Conservation (phyloP, 345 rosid genomes). For the Mercurialis annua region DNA sequence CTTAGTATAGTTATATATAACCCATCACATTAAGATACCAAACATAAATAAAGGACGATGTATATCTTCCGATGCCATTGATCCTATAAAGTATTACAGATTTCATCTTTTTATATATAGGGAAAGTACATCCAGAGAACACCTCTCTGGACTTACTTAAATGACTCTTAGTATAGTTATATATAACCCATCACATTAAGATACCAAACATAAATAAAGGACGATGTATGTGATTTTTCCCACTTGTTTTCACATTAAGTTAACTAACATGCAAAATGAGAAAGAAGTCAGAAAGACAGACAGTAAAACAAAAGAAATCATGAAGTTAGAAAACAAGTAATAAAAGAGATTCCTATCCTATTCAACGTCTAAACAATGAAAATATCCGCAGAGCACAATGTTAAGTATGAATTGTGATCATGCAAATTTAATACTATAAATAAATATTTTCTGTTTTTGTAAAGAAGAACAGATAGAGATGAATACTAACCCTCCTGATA, state of each 20-base stretch:
- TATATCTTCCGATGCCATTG: neutral
- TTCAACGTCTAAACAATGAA: neutral
- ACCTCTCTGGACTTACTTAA: neutral
- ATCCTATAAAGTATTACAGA: neutral
- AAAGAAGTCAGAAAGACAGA: neutral
- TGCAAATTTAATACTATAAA: neutral
- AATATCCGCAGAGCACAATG: neutral
- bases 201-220: neutral
- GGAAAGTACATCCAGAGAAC: neutral
- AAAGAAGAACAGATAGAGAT: neutral
- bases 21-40: neutral
- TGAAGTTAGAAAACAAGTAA: neutral
- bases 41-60: neutral
- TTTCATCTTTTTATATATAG: neutral
- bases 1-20: neutral
- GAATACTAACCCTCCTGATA: conserved; percentile 33
- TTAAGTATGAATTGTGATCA: neutral
- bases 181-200: neutral
- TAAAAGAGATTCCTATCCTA: neutral
- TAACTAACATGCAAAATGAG: neutral
- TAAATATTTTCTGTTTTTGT: neutral
- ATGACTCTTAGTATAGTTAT: neutral
- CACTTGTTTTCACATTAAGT: neutral
- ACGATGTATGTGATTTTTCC: neutral
- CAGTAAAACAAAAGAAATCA: neutral